Evolutionary conservation across 179 eudicot species (phyloP).

Genomic region (Vitellaria paradoxa): DNA sequence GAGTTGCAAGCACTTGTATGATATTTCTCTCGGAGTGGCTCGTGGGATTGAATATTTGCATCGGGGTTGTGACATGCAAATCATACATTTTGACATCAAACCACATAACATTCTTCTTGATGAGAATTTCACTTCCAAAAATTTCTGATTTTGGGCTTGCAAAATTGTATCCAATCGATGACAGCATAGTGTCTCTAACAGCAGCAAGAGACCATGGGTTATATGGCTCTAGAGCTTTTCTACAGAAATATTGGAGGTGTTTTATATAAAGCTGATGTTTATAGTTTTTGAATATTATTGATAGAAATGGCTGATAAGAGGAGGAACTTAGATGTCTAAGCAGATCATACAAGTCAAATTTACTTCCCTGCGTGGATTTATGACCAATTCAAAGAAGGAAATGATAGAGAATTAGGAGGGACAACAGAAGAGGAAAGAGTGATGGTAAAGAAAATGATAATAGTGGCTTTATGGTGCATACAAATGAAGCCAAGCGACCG

Average conservation of each 20-base stretch:
- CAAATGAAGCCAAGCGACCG: conserved; percentile 14
- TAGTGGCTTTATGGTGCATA: conserved; percentile 19
- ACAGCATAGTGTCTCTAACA: conserved; percentile 21
- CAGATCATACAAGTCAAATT: background rate
- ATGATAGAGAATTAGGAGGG: background rate
- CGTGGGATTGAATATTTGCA: conserved; percentile 23
- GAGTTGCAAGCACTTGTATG: conserved; percentile 7
- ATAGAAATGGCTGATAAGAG: conserved; percentile 11
- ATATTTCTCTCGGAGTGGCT: conserved; percentile 17
- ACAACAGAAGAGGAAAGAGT: background rate
- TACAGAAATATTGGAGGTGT: conserved; percentile 13
- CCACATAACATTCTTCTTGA: conserved; percentile 25
- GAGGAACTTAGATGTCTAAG: background rate
- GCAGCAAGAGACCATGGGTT: conserved; percentile 21
- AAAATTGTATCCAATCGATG: conserved; percentile 15
- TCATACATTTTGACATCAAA: conserved; percentile 26
- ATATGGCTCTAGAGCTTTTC: conserved; percentile 21
- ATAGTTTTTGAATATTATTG: conserved; percentile 19
- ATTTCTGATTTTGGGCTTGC: conserved; percentile 25
- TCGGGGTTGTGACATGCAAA: conserved; percentile 19
- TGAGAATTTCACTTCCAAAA: conserved; percentile 14
- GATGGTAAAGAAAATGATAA: conserved; percentile 6
- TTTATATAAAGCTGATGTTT: conserved; percentile 20
- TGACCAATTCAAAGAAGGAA: background rate
- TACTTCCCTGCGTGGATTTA: conserved; percentile 15